Percentiles rank a stretch among this genome's conserved stretches.
Conservation (phyloP, 2,329 filamentous ascomycete species). For the Rasamsonia emersonii region DNA sequence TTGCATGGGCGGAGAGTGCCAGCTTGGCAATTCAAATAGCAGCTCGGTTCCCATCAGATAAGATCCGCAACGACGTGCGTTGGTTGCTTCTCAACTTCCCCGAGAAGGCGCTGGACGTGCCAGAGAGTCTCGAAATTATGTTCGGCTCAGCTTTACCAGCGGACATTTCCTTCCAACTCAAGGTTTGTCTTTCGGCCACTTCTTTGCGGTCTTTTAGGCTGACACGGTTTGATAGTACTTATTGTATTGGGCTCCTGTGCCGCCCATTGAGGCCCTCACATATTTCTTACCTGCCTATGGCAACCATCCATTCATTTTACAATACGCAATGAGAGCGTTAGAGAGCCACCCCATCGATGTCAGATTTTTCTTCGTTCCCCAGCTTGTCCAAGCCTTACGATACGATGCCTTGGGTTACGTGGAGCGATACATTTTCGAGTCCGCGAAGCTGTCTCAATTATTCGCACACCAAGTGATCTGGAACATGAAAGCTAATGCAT, state of each 20-base stretch:
- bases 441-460: slow-evolving; percentile 91
- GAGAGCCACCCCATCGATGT: slow-evolving; percentile 94
- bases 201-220: slow-evolving; percentile 12
- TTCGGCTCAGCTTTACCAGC: slow-evolving; percentile 66
- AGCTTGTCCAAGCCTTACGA: slow-evolving; percentile 90
- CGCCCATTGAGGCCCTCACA: slow-evolving; percentile 85
- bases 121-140: slow-evolving; percentile 74
- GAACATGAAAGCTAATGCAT: slow-evolving; percentile 99
- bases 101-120: slow-evolving; percentile 69
- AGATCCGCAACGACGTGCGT: slow-evolving; percentile 66
- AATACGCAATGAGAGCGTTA: slow-evolving; percentile 92
- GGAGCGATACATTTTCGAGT: slow-evolving; percentile 92
- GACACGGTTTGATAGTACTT: slow-evolving; percentile 57
- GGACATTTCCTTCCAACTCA: slow-evolving; percentile 77
- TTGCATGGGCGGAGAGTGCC: slow-evolving; percentile 80
- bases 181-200: slow-evolving; percentile 42
- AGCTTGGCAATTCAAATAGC: slow-evolving; percentile 79
- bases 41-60: slow-evolving; percentile 67
- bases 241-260: slow-evolving; percentile 85
- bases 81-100: slow-evolving; percentile 74
- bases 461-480: slow-evolving; percentile 99
- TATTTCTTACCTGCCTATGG: slow-evolving; percentile 87
- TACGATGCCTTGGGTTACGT: slow-evolving; percentile 93
- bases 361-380: slow-evolving; percentile 97
- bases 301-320: slow-evolving; percentile 85